Conservation (phyloP, 2,329 filamentous ascomycete genomes). For the Claviceps monticola region DNA sequence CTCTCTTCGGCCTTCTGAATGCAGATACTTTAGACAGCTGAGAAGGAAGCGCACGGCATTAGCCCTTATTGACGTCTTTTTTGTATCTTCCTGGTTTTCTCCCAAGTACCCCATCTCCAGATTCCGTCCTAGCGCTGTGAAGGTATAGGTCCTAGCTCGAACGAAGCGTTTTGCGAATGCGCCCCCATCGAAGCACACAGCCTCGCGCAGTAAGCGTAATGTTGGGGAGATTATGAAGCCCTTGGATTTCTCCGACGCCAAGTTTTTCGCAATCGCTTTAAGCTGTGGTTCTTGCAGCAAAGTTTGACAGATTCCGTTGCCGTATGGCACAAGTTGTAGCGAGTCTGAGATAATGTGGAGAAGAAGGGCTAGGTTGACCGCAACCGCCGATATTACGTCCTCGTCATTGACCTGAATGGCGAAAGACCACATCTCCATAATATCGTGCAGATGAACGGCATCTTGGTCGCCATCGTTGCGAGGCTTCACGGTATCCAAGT, state of each 20-base stretch:
- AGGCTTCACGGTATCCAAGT: slow-evolving; percentile 44
- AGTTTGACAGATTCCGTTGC: slow-evolving; percentile 65
- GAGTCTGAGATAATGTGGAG: slow-evolving; percentile 63
- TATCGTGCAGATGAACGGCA: slow-evolving; percentile 55
- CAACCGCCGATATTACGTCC: slow-evolving; percentile 63
- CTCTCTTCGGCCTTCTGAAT: slow-evolving; percentile 64
- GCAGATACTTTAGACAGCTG: slow-evolving; percentile 64
- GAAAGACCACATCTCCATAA: slow-evolving; percentile 82
- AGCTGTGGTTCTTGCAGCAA: slow-evolving; percentile 69
- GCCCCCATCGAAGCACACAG: slow-evolving; percentile 77
- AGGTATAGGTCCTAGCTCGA: slow-evolving; percentile 60
- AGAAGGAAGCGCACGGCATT: slow-evolving; percentile 74
- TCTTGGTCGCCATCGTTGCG: slow-evolving; percentile 26
- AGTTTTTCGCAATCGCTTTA: slow-evolving; percentile 63
- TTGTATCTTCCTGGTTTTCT: slow-evolving; percentile 44
- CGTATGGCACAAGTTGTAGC: slow-evolving; percentile 61
- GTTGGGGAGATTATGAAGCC: slow-evolving; percentile 83
- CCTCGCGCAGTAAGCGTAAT: slow-evolving; percentile 70
- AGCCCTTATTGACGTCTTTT: slow-evolving; percentile 66
- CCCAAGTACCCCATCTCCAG: slow-evolving; percentile 54
- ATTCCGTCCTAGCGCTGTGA: slow-evolving; percentile 68
- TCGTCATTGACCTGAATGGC: slow-evolving; percentile 71
- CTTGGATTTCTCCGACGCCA: slow-evolving; percentile 69
- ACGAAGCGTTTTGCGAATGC: slow-evolving; percentile 66
- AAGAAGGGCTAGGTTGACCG: slow-evolving; percentile 68